Evolutionary conservation across 2,329 filamentous ascomycete species (phyloP).

Genomic region (Penicillium glabrum): DNA sequence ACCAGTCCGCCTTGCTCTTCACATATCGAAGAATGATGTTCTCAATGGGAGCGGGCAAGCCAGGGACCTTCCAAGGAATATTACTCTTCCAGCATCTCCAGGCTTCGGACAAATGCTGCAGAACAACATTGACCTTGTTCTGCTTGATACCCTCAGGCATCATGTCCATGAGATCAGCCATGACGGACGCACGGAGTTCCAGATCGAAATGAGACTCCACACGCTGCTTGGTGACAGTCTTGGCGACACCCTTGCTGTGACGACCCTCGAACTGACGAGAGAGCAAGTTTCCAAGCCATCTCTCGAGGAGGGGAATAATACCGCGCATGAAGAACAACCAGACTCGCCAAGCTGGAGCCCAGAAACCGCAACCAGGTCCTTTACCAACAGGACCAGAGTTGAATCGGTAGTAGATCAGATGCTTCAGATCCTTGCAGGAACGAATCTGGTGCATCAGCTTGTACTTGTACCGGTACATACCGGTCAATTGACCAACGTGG

Average conservation of each 20-base stretch:
- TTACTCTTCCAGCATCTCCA: slow-evolving; percentile 99
- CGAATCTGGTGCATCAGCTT: slow-evolving; percentile 99
- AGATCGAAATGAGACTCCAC: slow-evolving; percentile 98
- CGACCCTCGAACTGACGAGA: slow-evolving; percentile 97
- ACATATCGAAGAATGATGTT: slow-evolving; percentile 98
- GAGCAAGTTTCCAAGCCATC: slow-evolving; percentile 95
- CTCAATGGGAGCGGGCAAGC: slow-evolving; percentile 92
- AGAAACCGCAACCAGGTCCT: slow-evolving; percentile 96
- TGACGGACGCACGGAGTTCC: slow-evolving; percentile 94
- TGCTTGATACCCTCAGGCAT: slow-evolving; percentile 99
- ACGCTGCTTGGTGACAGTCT: slow-evolving; percentile 98
- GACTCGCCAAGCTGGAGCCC: slow-evolving; percentile 97
- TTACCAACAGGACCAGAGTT: slow-evolving; percentile 97
- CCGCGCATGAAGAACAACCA: slow-evolving; percentile 99
- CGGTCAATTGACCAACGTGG: slow-evolving; percentile 94
- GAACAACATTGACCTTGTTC: slow-evolving; percentile 96
- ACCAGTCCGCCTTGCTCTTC: slow-evolving; percentile 99
- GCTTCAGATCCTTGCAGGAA: slow-evolving; percentile 98
- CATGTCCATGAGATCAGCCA: slow-evolving; percentile 99
- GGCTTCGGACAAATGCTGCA: slow-evolving; percentile 95
- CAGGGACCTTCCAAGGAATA: slow-evolving; percentile 98
- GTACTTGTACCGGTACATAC: slow-evolving; percentile 99
- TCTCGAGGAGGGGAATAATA: slow-evolving; percentile 92
- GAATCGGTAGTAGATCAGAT: slow-evolving; percentile 98
- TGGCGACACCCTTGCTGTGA: slow-evolving; percentile 97